These are phyloP conservation scores for Myriosclerotinia duriaeana DNA, from an alignment of 2,329 filamentous ascomycete species.

Conservation along the genomic window DNA sequence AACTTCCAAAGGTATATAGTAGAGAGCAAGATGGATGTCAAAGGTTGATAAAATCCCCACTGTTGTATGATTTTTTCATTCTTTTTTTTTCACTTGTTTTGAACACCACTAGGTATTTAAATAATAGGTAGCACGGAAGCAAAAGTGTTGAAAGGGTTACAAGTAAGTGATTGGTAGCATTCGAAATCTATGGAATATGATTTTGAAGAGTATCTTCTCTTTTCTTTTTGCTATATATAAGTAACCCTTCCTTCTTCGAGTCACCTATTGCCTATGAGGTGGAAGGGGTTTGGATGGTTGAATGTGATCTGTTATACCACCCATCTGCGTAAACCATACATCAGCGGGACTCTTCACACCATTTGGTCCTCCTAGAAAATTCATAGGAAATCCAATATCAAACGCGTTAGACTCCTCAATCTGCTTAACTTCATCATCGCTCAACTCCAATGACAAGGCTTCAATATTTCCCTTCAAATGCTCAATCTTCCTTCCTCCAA, in stretches of 20 bases:
- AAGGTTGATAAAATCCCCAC: too few relatives aligned
- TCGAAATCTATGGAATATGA: too few relatives aligned
- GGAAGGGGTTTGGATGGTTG: slow-evolving; percentile 36
- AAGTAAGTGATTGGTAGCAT: too few relatives aligned
- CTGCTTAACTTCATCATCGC: slow-evolving; percentile 60
- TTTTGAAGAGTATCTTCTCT: too few relatives aligned
- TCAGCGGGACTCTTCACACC: slow-evolving; percentile 37
- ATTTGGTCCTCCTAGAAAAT: slow-evolving; percentile 50
- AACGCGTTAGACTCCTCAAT: slow-evolving; percentile 64
- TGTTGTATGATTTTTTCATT: too few relatives aligned
- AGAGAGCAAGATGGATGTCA: too few relatives aligned
- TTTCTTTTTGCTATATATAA: too few relatives aligned
- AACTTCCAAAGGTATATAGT: too few relatives aligned
- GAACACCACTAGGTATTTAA: too few relatives aligned
- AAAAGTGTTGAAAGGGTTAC: too few relatives aligned
- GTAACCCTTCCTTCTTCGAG: background rate
- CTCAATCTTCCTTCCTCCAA: slow-evolving; percentile 67
- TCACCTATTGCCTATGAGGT: background rate
- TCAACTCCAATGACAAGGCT: slow-evolving; percentile 60
- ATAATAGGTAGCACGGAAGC: too few relatives aligned
- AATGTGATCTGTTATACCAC: slow-evolving; percentile 54
- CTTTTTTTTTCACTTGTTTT: too few relatives aligned
- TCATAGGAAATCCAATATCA: slow-evolving; percentile 65
- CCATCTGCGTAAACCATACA: slow-evolving; percentile 42
- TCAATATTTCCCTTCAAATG: slow-evolving; percentile 71